A percentile compares a stretch with the other conserved stretches of the same genome.
Conservation (phyloP, 2,329 filamentous ascomycete genomes). For the Penicillium sp. region DNA sequence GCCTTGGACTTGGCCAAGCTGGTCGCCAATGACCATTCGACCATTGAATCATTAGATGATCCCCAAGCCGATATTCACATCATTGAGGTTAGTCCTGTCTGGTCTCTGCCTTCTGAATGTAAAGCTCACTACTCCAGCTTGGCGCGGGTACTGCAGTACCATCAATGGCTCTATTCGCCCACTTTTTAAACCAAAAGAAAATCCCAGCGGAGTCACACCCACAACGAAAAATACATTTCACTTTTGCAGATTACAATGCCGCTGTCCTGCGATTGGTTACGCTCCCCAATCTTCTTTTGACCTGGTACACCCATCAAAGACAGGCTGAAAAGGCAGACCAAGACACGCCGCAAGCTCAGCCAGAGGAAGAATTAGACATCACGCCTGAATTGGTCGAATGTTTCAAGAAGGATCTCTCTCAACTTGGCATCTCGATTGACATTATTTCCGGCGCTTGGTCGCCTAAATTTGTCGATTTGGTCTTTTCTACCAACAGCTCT, state of each 20-base stretch:
- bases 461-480: conserved; percentile 42
- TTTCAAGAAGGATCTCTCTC: conserved; percentile 43
- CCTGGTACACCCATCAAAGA: conserved; percentile 40
- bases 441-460: conserved; percentile 59
- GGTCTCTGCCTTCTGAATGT: background rate
- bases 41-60: conserved; percentile 9
- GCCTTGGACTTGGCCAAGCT: conserved; percentile 53
- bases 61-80: conserved; percentile 35
- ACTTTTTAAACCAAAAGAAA: conserved; percentile 39
- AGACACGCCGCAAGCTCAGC: conserved; percentile 11
- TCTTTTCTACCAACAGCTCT: conserved; percentile 30
- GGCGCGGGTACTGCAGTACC: conserved; percentile 61
- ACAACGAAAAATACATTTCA: conserved; percentile 45
- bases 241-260: conserved; percentile 57
- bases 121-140: conserved; percentile 37
- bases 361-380: conserved; percentile 44
- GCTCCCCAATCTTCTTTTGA: conserved; percentile 55
- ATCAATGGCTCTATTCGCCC: conserved; percentile 50
- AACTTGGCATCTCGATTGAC: conserved; percentile 44
- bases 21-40: conserved; percentile 17
- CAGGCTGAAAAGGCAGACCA: conserved; percentile 4
- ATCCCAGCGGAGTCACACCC: conserved; percentile 2
- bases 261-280: conserved; percentile 56
- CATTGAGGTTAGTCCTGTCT: conserved; percentile 30
- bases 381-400: conserved; percentile 42